These are phyloP conservation scores for Tetraselmis chui DNA, from an alignment of 139 green algal genomes.

Conservation along the genomic window DNA sequence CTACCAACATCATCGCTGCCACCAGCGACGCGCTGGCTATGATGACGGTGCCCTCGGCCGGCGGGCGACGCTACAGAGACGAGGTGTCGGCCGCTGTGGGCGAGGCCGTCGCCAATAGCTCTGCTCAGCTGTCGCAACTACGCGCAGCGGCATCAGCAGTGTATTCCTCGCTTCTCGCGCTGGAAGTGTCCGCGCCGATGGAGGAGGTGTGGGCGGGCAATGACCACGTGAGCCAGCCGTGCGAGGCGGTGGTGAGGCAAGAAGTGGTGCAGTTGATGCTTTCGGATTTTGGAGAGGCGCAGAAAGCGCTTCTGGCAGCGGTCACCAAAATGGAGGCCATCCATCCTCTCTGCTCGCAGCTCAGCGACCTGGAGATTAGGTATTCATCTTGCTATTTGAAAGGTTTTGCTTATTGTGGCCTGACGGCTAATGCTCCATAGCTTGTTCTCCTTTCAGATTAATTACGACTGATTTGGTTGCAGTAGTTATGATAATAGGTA, in stretches of 20 bases:
- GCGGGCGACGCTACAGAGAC: no score
- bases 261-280: neutral
- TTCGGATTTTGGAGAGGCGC: neutral
- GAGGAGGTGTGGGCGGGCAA: neutral
- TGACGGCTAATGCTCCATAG: no score
- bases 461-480: no score
- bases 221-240: neutral
- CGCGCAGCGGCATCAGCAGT: neutral
- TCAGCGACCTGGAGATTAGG: neutral
- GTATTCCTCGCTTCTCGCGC: neutral
- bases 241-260: neutral
- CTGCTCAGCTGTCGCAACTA: neutral
- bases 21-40: neutral
- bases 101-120: neutral
- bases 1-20: neutral
- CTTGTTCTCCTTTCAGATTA: no score
- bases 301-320: neutral
- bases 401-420: no score
- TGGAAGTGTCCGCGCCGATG: neutral
- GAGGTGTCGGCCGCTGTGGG: no score
- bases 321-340: neutral
- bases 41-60: neutral
- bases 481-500: no score
- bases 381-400: no score
- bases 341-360: neutral